These are phyloP conservation scores for Penicillium cataractarum DNA, from an alignment of 495 filamentous ascomycete species.

Conservation along the genomic window DNA sequence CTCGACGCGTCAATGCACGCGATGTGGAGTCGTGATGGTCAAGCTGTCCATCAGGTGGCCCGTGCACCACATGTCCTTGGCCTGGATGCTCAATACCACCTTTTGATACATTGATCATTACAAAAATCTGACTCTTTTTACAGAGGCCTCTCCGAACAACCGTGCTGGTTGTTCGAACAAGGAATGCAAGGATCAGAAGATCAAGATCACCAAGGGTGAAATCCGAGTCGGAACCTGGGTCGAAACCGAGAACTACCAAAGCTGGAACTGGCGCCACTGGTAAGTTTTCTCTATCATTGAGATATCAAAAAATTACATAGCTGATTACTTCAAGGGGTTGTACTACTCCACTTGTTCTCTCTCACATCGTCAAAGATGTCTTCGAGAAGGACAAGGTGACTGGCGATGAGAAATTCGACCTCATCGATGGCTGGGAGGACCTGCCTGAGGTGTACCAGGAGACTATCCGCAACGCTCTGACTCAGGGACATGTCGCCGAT, in stretches of 20 bases:
- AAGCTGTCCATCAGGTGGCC: conserved; percentile 7
- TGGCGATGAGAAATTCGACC: conserved; percentile 41
- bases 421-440: conserved; percentile 74
- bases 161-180: conserved; percentile 71
- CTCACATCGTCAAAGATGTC: conserved; percentile 55
- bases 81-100: not conserved
- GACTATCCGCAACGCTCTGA: conserved; percentile 64
- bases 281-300: conserved; percentile 49
- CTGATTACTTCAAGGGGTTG: conserved; percentile 74
- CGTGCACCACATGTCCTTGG: not conserved
- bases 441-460: conserved; percentile 61
- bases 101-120: not conserved
- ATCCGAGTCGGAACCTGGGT: conserved; percentile 73
- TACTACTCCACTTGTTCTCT: conserved; percentile 65
- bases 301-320: conserved; percentile 2
- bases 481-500: conserved; percentile 72
- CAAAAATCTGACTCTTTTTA: conserved; percentile 18
- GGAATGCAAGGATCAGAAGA: conserved; percentile 62
- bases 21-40: not conserved
- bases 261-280: conserved; percentile 80
- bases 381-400: conserved; percentile 17
- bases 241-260: conserved; percentile 48
- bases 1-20: not conserved
- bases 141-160: conserved; percentile 62
- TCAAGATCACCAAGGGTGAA: conserved; percentile 78